Evolutionary conservation across 2,329 filamentous ascomycete genomes (phyloP), one percentile per base, ranked within the genome.

Genomic region (Graphilbum fragrans): DNA sequence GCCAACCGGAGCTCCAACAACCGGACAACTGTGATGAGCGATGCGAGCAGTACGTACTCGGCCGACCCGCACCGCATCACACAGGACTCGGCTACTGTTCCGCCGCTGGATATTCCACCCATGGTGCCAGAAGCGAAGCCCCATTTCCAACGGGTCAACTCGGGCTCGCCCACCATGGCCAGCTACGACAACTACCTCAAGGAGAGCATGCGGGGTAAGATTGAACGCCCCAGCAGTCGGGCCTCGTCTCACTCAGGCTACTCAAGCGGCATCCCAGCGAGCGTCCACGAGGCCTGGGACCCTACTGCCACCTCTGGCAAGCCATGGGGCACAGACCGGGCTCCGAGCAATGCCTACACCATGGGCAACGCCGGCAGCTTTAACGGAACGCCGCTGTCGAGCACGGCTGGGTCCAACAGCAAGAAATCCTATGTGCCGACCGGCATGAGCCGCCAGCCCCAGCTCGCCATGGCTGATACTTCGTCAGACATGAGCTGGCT

Each of bases 401-500:
- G 61, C 7, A 60, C 58, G 6, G 53, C 60, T 12, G 31, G 9
- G 2, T 12, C 25, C 2, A 23, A 18, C 18, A 38, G 27, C 35
- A 46, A 45, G 34, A 46, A 41, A 22, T 27, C 38, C 16, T 43
- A 41, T 18, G 41, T 44, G 29, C 47, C 53, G 7, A 55, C 52
- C n/a, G 62, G 57, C 35, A 55, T 68, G 43, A 70, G 64, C 53
- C 60, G 58, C 39, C 68, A 72, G 49, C 68, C 69, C 17, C 70
- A 71, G 50, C 61, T 74, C 23, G 58, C 62, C 19, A 67, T 62
- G 58, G 65, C 71, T 37, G 57, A 66, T 21, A 64, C 63, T 7
- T 68, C 70, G 12, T 70, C 69, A 39, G 83, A 87, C 57, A 84
- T 87, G 80, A 85, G 80, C 60, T 88, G 83, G 83, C 61, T 88